Conservation (phyloP, 352 stramenopile genomes). For the Aphanomyces euteiches region DNA sequence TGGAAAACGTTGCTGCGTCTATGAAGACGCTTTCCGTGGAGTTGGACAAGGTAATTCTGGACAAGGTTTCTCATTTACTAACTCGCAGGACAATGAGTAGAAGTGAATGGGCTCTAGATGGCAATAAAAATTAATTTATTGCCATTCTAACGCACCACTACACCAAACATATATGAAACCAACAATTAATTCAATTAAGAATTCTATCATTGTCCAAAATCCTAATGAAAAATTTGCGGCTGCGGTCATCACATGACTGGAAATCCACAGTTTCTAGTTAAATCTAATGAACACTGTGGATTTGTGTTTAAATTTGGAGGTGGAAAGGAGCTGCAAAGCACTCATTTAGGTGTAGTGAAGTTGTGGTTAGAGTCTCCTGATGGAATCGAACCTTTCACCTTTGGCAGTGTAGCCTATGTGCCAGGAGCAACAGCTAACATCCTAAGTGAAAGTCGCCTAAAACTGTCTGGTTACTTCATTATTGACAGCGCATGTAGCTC, state of each 20-base stretch:
- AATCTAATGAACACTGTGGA: too few species aligned
- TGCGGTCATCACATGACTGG: not conserved
- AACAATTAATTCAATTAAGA: too few species aligned
- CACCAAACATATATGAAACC: too few species aligned
- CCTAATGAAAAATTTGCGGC: too few species aligned
- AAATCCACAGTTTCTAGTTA: not conserved
- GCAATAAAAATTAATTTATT: too few species aligned
- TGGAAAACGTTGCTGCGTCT: not conserved
- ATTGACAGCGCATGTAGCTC: not conserved
- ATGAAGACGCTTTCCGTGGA: not conserved
- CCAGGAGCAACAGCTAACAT: not conserved
- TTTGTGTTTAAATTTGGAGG: not conserved
- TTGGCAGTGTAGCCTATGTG: not conserved
- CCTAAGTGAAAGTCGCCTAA: not conserved
- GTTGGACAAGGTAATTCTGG: not conserved
- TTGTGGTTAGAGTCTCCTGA: not conserved
- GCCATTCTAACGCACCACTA: too few species aligned
- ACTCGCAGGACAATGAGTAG: not conserved
- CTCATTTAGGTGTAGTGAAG: not conserved
- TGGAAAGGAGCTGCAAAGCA: not conserved
- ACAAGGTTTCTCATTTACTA: not conserved
- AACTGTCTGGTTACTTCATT: not conserved
- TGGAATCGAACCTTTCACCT: not conserved
- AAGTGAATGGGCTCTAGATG: not conserved
- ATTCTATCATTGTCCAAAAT: too few species aligned